A percentile compares a stretch with the other conserved stretches of the same genome.
phyloP scores from a whole-genome alignment of 2,329 filamentous ascomycete genomes.

The Epichloe hybrida region DNA sequence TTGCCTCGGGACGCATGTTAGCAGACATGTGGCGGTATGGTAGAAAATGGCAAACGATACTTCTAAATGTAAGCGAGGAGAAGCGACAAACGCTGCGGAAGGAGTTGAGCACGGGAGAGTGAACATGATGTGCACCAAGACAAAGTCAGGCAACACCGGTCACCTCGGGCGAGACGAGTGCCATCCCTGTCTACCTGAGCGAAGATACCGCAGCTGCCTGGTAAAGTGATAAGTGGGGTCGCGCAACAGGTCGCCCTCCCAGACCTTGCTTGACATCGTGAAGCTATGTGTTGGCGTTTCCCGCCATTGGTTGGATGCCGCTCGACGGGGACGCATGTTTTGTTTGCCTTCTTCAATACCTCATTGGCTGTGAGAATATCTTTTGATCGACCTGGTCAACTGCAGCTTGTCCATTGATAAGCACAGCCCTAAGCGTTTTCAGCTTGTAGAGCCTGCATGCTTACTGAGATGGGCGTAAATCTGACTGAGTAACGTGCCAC shows the following conservation, averaged over 20 bases:
- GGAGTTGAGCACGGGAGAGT: neutral
- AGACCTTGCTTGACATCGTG: neutral
- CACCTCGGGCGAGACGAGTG: neutral
- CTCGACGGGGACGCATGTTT: neutral
- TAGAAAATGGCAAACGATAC: neutral
- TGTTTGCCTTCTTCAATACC: neutral
- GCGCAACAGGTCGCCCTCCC: neutral
- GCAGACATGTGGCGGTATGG: neutral
- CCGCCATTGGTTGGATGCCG: neutral
- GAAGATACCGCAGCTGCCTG: neutral
- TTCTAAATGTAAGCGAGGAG: neutral
- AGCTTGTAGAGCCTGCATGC: no score
- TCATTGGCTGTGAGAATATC: neutral
- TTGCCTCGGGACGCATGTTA: neutral
- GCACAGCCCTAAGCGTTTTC: no score
- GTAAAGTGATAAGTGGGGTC: neutral
- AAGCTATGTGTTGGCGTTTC: conserved; percentile 1
- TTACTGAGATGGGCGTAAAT: no score
- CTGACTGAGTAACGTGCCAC: neutral
- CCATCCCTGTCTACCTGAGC: no score
- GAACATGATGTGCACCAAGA: no score
- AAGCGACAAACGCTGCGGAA: neutral
- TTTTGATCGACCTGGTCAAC: neutral
- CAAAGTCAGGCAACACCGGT: neutral
- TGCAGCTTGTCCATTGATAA: neutral